Evolutionary conservation across 2,329 filamentous ascomycete species (phyloP).

Genomic region (Fusarium succisae): DNA sequence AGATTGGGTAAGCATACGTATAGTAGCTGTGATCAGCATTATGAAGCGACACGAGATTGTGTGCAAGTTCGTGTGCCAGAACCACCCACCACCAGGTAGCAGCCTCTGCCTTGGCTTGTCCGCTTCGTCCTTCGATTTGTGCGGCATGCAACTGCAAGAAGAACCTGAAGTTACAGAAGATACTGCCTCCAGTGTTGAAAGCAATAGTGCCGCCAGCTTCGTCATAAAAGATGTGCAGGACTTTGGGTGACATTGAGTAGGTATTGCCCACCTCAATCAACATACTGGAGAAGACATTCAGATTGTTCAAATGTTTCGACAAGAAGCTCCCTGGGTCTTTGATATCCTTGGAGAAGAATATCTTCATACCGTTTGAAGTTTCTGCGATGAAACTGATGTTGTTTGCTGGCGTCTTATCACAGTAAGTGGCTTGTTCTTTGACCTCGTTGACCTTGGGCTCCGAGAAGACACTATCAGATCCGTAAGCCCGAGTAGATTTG

Average conservation of each 20-base stretch:
- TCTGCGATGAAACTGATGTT: constrained; percentile 78
- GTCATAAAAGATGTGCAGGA: constrained; percentile 90
- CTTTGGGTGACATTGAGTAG: constrained; percentile 74
- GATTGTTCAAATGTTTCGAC: constrained; percentile 63
- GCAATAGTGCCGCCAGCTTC: constrained; percentile 83
- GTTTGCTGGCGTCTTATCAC: constrained; percentile 78
- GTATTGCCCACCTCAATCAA: constrained; percentile 75
- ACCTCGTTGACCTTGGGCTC: constrained; percentile 76
- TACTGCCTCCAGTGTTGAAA: constrained; percentile 86
- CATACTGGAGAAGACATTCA: constrained; percentile 75
- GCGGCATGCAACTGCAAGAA: constrained; percentile 80
- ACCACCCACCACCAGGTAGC: constrained; percentile 93
- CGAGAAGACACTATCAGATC: constrained; percentile 77
- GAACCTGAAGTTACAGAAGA: constrained; percentile 94
- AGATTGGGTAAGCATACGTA: constrained; percentile 60
- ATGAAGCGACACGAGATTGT: constrained; percentile 86
- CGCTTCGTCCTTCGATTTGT: constrained; percentile 50
- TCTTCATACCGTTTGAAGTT: constrained; percentile 75
- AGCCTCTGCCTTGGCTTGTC: constrained; percentile 70
- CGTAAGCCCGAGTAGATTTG: constrained; percentile 78
- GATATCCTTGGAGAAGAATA: constrained; percentile 73
- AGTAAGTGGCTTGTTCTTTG: constrained; percentile 86
- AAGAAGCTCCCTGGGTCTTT: constrained; percentile 65
- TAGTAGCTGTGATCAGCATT: constrained; percentile 85
- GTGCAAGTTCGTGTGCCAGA: constrained; percentile 93